A percentile compares a stretch with the other conserved stretches of the same genome.
Conservation (phyloP, 306 rosid species). For the Quercus bicolor region DNA sequence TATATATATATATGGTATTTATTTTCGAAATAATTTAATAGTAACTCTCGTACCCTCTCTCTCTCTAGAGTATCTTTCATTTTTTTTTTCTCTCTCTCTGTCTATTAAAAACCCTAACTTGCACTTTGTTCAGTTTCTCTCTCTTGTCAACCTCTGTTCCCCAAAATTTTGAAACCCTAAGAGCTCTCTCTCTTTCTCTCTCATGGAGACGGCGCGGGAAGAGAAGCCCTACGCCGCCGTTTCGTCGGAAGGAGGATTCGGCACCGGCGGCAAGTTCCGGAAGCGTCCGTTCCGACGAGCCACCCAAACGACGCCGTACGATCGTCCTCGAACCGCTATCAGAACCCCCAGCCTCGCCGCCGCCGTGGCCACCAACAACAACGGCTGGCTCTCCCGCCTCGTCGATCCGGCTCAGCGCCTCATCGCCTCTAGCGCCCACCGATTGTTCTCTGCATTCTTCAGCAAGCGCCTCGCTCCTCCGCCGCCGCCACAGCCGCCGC, state of each 20-base stretch:
- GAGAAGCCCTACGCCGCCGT: slow-evolving; percentile 45
- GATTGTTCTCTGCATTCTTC: slow-evolving; percentile 69
- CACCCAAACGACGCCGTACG: slow-evolving; percentile 74
- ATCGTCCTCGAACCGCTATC: slow-evolving; percentile 58
- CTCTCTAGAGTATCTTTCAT: too few relatives aligned
- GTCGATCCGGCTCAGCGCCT: slow-evolving; percentile 92
- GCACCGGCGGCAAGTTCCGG: slow-evolving; percentile 84
- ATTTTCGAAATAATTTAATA: too few relatives aligned
- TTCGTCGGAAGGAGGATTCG: slow-evolving; percentile 35
- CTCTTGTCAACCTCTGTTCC: neutral
- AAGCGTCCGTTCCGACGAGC: slow-evolving; percentile 52
- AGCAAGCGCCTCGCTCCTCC: slow-evolving; percentile 69
- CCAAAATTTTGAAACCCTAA: slow-evolving; percentile 28
- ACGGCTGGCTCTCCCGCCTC: slow-evolving; percentile 80
- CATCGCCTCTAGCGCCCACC: slow-evolving; percentile 56
- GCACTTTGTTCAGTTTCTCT: slow-evolving; percentile 16
- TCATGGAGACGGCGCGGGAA: slow-evolving; percentile 69
- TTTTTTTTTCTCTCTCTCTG: neutral
- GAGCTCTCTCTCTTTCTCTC: slow-evolving; percentile 22
- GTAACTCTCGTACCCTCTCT: too few relatives aligned
- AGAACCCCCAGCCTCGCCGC: slow-evolving; percentile 40
- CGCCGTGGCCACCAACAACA: slow-evolving; percentile 2
- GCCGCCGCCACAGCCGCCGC: slow-evolving; percentile 9
- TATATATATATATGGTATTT: too few relatives aligned
- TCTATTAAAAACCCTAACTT: slow-evolving; percentile 53